Percentiles rank a stretch among this genome's conserved stretches.
Evolutionary conservation across 108 stramenopile genomes (phyloP).

Genomic region (Skeletonema marinoi): DNA sequence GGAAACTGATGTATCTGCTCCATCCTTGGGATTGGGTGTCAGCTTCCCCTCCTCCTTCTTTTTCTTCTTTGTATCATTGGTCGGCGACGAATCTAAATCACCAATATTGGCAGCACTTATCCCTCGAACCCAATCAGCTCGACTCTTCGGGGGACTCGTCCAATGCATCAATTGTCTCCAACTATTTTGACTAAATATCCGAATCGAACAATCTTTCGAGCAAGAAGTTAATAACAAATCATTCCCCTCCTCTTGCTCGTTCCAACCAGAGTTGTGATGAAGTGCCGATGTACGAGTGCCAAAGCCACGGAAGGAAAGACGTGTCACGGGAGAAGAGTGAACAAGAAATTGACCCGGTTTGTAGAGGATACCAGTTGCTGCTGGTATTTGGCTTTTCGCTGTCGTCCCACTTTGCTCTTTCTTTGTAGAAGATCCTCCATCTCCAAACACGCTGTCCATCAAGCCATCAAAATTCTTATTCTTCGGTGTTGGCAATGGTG

Average conservation of each 20-base stretch:
- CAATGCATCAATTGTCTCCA: conserved; percentile 84
- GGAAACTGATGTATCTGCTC: neutral
- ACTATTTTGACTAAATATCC: conserved; percentile 77
- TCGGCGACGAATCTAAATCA: conserved; percentile 71
- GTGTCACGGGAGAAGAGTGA: conserved; percentile 70
- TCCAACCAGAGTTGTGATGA: conserved; percentile 18
- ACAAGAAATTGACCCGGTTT: conserved; percentile 80
- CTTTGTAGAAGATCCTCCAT: neutral
- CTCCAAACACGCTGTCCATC: conserved; percentile 22
- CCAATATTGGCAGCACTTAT: conserved; percentile 79
- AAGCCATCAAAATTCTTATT: conserved; percentile 17
- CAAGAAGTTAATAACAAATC: conserved; percentile 84
- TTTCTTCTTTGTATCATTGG: conserved; percentile 9
- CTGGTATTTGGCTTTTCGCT: neutral
- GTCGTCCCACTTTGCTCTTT: neutral
- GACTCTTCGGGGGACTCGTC: conserved; percentile 65
- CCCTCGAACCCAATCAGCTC: conserved; percentile 84
- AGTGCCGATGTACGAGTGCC: conserved; percentile 59
- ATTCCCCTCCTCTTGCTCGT: conserved; percentile 61
- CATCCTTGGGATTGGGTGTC: conserved; percentile 27
- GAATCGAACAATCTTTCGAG: conserved; percentile 51
- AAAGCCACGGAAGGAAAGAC: conserved; percentile 76
- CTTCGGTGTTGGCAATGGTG: conserved; percentile 17
- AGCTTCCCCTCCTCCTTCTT: conserved; percentile 17
- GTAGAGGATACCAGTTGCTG: conserved; percentile 60